Evolutionary conservation across 2,329 filamentous ascomycete genomes (phyloP).

Genomic region (Beauveria australis): DNA sequence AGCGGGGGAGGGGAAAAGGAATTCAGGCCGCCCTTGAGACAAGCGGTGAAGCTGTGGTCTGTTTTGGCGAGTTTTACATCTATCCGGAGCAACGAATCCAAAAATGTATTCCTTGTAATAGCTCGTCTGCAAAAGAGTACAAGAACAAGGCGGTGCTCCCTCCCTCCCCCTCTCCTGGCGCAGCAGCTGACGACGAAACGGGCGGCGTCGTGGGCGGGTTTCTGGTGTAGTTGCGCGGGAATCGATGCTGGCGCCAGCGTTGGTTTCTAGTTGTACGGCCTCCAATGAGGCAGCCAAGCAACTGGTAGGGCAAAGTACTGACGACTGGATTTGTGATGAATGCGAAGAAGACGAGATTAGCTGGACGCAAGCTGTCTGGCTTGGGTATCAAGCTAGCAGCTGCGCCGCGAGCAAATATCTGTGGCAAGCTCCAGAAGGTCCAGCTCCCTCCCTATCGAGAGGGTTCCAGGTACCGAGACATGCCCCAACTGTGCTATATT

Average conservation of each 20-base stretch:
- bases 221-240: background rate
- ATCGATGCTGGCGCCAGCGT: too few species aligned
- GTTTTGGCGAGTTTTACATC: background rate
- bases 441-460: background rate
- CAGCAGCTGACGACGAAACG: slow-evolving; percentile 4
- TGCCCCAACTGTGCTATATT: background rate
- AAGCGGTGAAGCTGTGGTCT: slow-evolving; percentile 10
- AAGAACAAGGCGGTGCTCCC: background rate
- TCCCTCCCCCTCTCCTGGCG: background rate
- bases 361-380: background rate
- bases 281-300: background rate
- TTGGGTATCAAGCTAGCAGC: background rate
- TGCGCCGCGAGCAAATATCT: background rate
- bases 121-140: background rate
- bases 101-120: background rate
- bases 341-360: background rate
- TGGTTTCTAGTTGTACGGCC: background rate
- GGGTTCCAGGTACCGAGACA: background rate
- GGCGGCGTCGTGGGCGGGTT: background rate
- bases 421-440: background rate
- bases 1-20: slow-evolving; percentile 1
- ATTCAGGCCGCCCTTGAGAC: background rate
- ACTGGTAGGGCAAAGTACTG: background rate
- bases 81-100: background rate
- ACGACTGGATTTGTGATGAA: background rate